Base-by-base conservation (phyloP, 345 rosid species). In the Diplotaxis tenuifolia region DNA sequence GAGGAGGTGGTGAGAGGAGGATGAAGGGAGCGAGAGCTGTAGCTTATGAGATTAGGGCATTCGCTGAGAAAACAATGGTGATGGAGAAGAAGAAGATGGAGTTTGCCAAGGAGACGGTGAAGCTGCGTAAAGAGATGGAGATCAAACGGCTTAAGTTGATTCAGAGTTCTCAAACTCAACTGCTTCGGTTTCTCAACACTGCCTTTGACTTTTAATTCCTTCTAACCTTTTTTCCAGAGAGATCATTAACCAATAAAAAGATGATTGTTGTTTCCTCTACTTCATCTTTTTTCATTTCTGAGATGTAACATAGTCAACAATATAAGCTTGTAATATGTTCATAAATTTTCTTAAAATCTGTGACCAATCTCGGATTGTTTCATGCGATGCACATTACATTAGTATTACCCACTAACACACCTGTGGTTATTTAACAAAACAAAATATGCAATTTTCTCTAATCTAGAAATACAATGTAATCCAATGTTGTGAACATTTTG, bases 71-170 rank as follows among this genome's bases (percentile, higher is more conserved):
- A 72, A 78, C 83, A 22, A 77, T 78, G 59, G 78, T 79, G 42
- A 61, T 87, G 83, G 91, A 91, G 85, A 89, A 77, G 79, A 86
- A 67, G 83, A 86, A 85, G 86, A 83, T 89, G 81, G 88, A 91
- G 70, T 78, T 88, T 82, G 79, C 84, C 14, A 84, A 67, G 75
- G 91, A 89, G 81, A 79, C 81, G 0, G 88, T 84, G 77, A 81
- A 78, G 78, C 67, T 75, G 31, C 86, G 89, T 71, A 75, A 82
- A 57, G 91, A 91, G 40, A 84, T 89, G 97, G 96, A 94, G 89
- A 81, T 77, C 18, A 74, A 78, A 83, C 68, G 89, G 18, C 69
- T 82, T 27, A 76, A 74, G 58, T 80, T 89, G 89, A 88, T 88
- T 38, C 23, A 85, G 42, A 82, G 66, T 27, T 83, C 89, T 5